These are phyloP conservation scores for Scenedesmus sp. DNA, from an alignment of 163 green algal species.

Conservation along the genomic window DNA sequence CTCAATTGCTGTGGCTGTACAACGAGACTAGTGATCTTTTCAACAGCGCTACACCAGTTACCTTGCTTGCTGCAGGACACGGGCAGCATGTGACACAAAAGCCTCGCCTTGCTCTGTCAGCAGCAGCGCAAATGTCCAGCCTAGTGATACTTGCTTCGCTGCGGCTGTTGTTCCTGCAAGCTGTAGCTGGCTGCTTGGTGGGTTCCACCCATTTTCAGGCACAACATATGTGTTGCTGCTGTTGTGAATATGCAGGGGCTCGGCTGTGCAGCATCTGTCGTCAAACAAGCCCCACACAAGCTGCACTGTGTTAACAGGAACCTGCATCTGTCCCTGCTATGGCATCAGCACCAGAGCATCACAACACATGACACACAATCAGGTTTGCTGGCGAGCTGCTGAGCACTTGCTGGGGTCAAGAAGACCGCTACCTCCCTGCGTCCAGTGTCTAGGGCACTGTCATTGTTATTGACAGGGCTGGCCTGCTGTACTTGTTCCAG, in stretches of 20 bases:
- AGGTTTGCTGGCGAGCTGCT: neutral
- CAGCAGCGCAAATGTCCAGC: neutral
- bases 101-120: neutral
- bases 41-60: neutral
- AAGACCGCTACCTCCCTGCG: neutral
- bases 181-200: neutral
- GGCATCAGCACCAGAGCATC: neutral
- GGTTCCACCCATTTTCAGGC: neutral
- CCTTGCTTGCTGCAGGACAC: neutral
- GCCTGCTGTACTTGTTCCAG: neutral
- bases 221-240: neutral
- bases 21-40: too few relatives aligned
- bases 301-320: neutral
- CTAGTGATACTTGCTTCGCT: neutral
- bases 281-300: constrained; percentile 5
- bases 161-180: neutral
- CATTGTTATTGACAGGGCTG: neutral
- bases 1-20: too few relatives aligned
- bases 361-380: neutral
- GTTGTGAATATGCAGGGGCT: neutral
- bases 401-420: neutral
- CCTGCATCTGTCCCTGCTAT: neutral
- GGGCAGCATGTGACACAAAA: neutral
- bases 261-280: neutral
- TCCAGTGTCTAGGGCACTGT: neutral